These are phyloP conservation scores for Lyophyllum shimeji DNA, from an alignment of 768 basidiomycete genomes.

Conservation along the genomic window DNA sequence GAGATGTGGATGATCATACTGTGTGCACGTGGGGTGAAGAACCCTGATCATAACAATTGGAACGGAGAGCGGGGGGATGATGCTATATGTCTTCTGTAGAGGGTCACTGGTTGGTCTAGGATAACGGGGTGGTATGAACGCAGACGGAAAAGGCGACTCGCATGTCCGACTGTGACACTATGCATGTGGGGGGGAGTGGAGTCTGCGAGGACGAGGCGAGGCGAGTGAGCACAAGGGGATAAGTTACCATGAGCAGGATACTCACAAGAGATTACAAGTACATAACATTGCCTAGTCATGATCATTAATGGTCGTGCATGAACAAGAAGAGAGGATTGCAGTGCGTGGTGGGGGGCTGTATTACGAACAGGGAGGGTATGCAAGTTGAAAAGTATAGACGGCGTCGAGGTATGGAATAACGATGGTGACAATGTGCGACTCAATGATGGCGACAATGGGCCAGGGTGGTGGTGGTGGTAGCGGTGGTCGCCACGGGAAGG, in stretches of 20 bases:
- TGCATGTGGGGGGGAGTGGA: not conserved
- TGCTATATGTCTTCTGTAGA: not conserved
- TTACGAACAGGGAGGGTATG: not conserved
- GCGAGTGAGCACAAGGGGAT: not conserved
- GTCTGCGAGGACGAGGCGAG: not conserved
- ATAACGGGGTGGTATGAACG: not conserved
- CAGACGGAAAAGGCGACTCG: not conserved
- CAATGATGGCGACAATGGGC: not conserved
- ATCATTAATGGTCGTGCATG: too few relatives aligned
- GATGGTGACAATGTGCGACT: not conserved
- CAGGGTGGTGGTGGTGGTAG: not conserved
- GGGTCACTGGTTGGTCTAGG: not conserved
- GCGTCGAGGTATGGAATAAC: not conserved
- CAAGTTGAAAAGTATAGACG: not conserved
- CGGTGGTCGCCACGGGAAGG: not conserved
- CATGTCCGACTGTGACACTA: not conserved
- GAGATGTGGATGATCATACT: too few relatives aligned
- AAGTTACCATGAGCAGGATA: too few relatives aligned
- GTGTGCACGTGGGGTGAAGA: too few relatives aligned
- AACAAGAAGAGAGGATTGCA: too few relatives aligned
- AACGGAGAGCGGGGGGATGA: too few relatives aligned
- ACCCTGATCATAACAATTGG: too few relatives aligned
- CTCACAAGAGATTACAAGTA: conserved; percentile 1
- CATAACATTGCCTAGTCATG: not conserved
- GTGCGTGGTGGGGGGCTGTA: not conserved